Percentiles rank a stretch among this genome's conserved stretches.
phyloP scores from a whole-genome alignment of 495 filamentous ascomycete genomes.

The Aspergillus taichungensis region DNA sequence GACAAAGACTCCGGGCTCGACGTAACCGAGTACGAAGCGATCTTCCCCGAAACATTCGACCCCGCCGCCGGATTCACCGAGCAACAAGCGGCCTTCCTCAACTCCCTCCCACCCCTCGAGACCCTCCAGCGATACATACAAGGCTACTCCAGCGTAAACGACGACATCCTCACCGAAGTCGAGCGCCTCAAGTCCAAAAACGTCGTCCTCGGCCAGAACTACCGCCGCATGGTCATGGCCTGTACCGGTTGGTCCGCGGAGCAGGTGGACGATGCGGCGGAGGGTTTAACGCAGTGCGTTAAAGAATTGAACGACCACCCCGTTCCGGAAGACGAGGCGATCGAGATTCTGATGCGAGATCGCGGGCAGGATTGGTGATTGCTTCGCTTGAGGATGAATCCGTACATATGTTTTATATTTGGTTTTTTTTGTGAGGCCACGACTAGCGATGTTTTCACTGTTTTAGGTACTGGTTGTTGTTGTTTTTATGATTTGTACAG shows the following conservation, averaged over 20 bases:
- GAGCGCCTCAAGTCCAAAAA: constrained; percentile 35
- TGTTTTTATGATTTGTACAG: constrained; percentile 3
- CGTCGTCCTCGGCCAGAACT: constrained; percentile 37
- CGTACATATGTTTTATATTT: constrained; percentile 2
- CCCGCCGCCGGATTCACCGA: constrained; percentile 29
- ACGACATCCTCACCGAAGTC: constrained; percentile 28
- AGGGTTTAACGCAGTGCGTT: constrained; percentile 38
- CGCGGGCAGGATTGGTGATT: constrained; percentile 41
- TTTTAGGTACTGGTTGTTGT: constrained; percentile 1
- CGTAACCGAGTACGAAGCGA: constrained; percentile 21
- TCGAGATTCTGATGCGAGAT: constrained; percentile 41
- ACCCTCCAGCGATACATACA: constrained; percentile 20
- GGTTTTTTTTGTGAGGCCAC: neutral
- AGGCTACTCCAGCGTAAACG: constrained; percentile 29
- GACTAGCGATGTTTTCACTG: neutral
- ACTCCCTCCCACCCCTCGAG: constrained; percentile 20
- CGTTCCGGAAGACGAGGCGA: constrained; percentile 38
- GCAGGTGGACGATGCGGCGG: constrained; percentile 39
- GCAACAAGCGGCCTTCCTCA: constrained; percentile 27
- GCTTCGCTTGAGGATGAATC: constrained; percentile 8
- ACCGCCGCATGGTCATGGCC: constrained; percentile 42
- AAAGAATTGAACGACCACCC: constrained; percentile 42
- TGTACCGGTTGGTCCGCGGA: constrained; percentile 39
- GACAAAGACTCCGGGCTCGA: constrained; percentile 44
- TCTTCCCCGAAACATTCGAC: constrained; percentile 31